phyloP scores from a whole-genome alignment of 441 rosid genomes.

The Bruguiera hainesii region DNA sequence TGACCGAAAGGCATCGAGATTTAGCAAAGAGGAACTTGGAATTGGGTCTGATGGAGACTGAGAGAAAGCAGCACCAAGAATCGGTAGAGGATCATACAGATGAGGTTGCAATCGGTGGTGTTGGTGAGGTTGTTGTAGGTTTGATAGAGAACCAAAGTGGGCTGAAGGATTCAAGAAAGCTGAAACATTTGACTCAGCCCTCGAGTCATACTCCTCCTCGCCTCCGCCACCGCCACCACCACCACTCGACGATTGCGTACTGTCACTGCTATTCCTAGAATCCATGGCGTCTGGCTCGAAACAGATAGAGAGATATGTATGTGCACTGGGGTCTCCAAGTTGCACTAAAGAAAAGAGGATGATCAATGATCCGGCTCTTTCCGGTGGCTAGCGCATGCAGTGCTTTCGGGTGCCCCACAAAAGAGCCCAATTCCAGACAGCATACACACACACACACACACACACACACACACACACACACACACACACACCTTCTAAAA shows the following conservation, averaged over 20 bases:
- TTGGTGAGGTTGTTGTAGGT: conserved; percentile 21
- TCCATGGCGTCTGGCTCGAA: conserved; percentile 41
- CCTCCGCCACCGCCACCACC: conserved; percentile 55
- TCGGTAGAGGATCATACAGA: conserved; percentile 39
- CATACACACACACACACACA: conserved; percentile 6
- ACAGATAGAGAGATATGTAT: background rate
- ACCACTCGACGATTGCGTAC: conserved; percentile 71
- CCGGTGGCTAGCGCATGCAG: background rate
- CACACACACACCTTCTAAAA: conserved; percentile 19
- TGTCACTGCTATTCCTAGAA: conserved; percentile 62
- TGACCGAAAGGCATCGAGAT: conserved; percentile 32
- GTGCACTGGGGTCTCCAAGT: conserved; percentile 15
- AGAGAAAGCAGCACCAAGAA: conserved; percentile 35
- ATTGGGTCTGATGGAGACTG: conserved; percentile 30
- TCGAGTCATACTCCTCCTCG: conserved; percentile 56
- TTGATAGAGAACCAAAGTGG: conserved; percentile 26
- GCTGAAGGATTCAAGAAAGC: conserved; percentile 38
- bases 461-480: background rate
- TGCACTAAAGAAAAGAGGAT: conserved; percentile 9
- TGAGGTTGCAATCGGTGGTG: conserved; percentile 31
- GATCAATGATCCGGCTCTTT: background rate
- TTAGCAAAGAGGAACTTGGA: conserved; percentile 26
- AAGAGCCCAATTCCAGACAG: conserved; percentile 14
- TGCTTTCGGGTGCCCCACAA: conserved; percentile 12
- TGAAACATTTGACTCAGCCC: conserved; percentile 30